phyloP scores from a whole-genome alignment of 192 early-diverging fungal genomes.

The Backusella parvicylindrica region DNA sequence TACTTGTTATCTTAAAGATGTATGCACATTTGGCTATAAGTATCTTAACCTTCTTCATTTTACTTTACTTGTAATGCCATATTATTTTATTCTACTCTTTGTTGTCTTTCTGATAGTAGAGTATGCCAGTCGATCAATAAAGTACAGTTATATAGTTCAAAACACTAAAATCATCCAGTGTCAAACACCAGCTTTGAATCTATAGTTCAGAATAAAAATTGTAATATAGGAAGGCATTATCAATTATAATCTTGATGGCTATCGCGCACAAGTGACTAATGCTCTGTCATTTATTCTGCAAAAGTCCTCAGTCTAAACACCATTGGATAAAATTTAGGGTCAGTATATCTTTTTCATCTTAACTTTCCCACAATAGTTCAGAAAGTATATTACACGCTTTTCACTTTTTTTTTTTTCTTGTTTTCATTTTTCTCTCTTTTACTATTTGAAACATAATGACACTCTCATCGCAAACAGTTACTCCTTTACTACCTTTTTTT shows the following conservation, averaged over 20 bases:
- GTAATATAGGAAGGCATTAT: no score
- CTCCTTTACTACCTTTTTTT: conserved; percentile 21
- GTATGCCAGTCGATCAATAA: no score
- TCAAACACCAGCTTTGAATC: no score
- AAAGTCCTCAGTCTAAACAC: no score
- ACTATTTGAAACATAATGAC: not conserved
- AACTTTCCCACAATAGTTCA: not conserved
- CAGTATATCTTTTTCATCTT: not conserved
- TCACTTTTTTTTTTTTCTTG: not conserved
- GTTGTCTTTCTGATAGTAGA: not conserved
- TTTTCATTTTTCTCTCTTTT: not conserved
- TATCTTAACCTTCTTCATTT: not conserved
- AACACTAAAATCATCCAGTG: no score
- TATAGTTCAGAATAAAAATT: no score
- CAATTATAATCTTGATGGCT: no score
- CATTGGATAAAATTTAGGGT: not conserved
- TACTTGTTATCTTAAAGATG: not conserved
- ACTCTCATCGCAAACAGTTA: conserved; percentile 15
- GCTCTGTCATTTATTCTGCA: not conserved
- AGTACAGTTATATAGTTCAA: no score
- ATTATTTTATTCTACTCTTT: not conserved
- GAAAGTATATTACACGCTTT: not conserved
- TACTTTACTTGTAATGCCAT: not conserved
- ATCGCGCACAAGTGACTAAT: not conserved
- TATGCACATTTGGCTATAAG: not conserved